Percentiles rank a stretch among this genome's conserved stretches.
Evolutionary conservation across 2,329 filamentous ascomycete genomes (phyloP).

Genomic region (Coniochaeta ligniaria): DNA sequence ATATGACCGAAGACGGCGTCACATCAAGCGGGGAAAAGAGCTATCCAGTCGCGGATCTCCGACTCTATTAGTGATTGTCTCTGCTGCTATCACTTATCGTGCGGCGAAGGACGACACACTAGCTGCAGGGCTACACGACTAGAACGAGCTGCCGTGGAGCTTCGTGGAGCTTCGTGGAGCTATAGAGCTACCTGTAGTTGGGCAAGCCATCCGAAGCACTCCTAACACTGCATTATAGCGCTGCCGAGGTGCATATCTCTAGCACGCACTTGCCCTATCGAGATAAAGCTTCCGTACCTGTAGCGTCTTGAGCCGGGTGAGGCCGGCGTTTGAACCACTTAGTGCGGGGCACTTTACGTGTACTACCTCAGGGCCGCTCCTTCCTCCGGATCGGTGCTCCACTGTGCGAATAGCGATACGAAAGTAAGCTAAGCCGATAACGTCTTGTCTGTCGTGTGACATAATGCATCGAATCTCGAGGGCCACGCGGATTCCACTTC

Average conservation of each 20-base stretch:
- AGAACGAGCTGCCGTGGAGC: no score
- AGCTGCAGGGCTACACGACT: neutral
- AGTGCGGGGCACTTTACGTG: neutral
- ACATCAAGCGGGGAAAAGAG: slow-evolving; percentile 7
- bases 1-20: slow-evolving; percentile 1
- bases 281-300: neutral
- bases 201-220: neutral
- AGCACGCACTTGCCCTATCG: neutral
- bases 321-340: neutral
- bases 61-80: no score
- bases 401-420: neutral
- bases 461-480: neutral
- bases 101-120: neutral
- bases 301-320: neutral
- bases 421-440: no score
- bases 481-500: neutral
- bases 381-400: neutral
- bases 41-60: neutral
- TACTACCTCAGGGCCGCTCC: neutral
- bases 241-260: neutral
- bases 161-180: neutral
- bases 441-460: neutral
- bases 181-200: neutral
- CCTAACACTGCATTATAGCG: neutral
- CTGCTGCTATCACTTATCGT: neutral